Evolutionary conservation across 768 basidiomycete genomes (phyloP).

Genomic region (Holtermanniella nyarrowii): DNA sequence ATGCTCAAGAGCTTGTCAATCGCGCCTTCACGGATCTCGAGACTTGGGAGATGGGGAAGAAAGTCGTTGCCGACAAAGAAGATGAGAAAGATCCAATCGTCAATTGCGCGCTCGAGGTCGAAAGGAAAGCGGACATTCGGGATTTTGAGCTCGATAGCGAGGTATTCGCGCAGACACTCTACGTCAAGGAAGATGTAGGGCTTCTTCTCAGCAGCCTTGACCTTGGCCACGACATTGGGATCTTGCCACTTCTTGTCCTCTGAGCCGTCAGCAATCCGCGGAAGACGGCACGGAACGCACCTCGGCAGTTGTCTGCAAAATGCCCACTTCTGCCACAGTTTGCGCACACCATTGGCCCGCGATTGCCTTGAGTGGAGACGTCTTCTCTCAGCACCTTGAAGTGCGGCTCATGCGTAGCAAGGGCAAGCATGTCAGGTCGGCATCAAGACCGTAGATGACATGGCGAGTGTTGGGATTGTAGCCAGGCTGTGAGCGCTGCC

Average conservation of each 20-base stretch:
- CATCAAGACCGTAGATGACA: slow-evolving; percentile 97
- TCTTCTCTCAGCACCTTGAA: slow-evolving; percentile 97
- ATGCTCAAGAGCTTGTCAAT: slow-evolving; percentile 94
- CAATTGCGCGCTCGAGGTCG: slow-evolving; percentile 89
- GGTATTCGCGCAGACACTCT: slow-evolving; percentile 87
- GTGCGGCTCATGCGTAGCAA: slow-evolving; percentile 97
- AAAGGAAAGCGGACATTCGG: slow-evolving; percentile 67
- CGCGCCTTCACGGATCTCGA: slow-evolving; percentile 98
- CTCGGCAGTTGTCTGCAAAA: slow-evolving; percentile 88
- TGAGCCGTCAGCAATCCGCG: slow-evolving; percentile 30
- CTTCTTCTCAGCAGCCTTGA: slow-evolving; percentile 59
- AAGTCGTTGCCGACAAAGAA: slow-evolving; percentile 99
- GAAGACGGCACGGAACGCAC: slow-evolving; percentile 32
- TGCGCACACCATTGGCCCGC: slow-evolving; percentile 64
- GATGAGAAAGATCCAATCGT: slow-evolving; percentile 99
- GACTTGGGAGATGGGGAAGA: slow-evolving; percentile 90
- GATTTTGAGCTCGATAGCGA: slow-evolving; percentile 87
- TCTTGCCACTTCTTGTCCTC: slow-evolving; percentile 54
- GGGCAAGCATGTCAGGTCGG: slow-evolving; percentile 94
- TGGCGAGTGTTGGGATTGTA: slow-evolving; percentile 92
- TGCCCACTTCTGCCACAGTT: slow-evolving; percentile 92
- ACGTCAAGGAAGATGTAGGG: slow-evolving; percentile 99
- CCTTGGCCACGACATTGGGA: slow-evolving; percentile 42
- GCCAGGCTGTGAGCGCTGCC: slow-evolving; percentile 71
- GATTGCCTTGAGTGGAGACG: slow-evolving; percentile 75